Percentiles rank a stretch among this genome's conserved stretches.
phyloP scores from a whole-genome alignment of 768 basidiomycete species.

The Lactifluus pinguis region DNA sequence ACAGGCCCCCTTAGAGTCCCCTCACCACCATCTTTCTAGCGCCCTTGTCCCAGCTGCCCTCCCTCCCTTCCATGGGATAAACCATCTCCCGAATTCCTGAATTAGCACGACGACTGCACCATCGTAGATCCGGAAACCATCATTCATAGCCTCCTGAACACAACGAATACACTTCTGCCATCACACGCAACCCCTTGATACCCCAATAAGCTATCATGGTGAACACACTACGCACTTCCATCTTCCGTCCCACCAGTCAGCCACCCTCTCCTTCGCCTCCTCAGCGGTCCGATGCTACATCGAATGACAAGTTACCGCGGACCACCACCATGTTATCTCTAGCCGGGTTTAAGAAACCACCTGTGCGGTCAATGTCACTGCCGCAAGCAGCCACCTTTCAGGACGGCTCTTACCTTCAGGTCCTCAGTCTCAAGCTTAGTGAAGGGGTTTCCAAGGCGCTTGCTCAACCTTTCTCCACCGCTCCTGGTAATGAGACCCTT shows the following conservation, averaged over 20 bases:
- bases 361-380: slow-evolving; percentile 31
- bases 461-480: slow-evolving; percentile 51
- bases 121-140: slow-evolving; percentile 17
- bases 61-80: slow-evolving; percentile 36
- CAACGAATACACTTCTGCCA: slow-evolving; percentile 13
- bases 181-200: slow-evolving; percentile 11
- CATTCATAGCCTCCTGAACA: slow-evolving; percentile 9
- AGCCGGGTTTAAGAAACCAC: slow-evolving; percentile 47
- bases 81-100: slow-evolving; percentile 24
- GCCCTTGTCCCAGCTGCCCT: neutral
- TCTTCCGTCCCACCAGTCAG: slow-evolving; percentile 56
- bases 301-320: slow-evolving; percentile 38
- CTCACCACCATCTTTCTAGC: neutral
- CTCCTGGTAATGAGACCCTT: slow-evolving; percentile 42
- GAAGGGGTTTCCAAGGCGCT: slow-evolving; percentile 76
- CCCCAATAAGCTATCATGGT: slow-evolving; percentile 33
- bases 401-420: slow-evolving; percentile 74
- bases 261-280: slow-evolving; percentile 47
- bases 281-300: slow-evolving; percentile 28
- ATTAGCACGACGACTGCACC: slow-evolving; percentile 35
- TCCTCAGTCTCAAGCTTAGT: slow-evolving; percentile 65
- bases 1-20: slow-evolving; percentile 66
- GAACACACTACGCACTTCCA: slow-evolving; percentile 56
- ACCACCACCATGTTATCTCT: slow-evolving; percentile 52
- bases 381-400: slow-evolving; percentile 41